A percentile compares a stretch with the other conserved stretches of the same genome.
Evolutionary conservation across 106 monocot genomes (phyloP).

Genomic region (Allium fistulosum): DNA sequence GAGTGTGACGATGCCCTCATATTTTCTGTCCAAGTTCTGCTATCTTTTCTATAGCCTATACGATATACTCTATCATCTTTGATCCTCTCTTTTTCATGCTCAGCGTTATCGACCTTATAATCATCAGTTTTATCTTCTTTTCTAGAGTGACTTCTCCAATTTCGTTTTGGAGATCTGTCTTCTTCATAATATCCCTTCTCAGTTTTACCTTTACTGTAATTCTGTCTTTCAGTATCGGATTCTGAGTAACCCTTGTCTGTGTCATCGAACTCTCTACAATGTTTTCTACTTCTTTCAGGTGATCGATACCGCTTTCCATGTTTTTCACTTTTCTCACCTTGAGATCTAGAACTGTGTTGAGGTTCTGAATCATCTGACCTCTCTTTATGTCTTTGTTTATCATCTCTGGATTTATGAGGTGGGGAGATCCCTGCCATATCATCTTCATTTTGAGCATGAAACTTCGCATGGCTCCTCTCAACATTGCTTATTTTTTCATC

Average conservation of each 20-base stretch:
- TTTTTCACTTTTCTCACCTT: slow-evolving; percentile 39
- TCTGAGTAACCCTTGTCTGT: slow-evolving; percentile 56
- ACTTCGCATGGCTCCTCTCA: slow-evolving; percentile 21
- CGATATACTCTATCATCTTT: slow-evolving; percentile 39
- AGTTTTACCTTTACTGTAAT: slow-evolving; percentile 27
- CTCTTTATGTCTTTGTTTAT: slow-evolving; percentile 31
- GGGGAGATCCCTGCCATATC: not conserved
- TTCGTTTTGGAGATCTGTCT: slow-evolving; percentile 45
- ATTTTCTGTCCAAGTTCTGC: slow-evolving; percentile 49
- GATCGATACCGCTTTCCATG: slow-evolving; percentile 38
- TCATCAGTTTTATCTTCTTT: slow-evolving; percentile 37
- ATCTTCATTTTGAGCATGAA: slow-evolving; percentile 30
- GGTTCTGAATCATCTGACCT: slow-evolving; percentile 34
- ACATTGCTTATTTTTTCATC: slow-evolving; percentile 12
- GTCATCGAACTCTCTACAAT: slow-evolving; percentile 60
- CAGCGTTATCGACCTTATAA: slow-evolving; percentile 27
- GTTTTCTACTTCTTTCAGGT: slow-evolving; percentile 41
- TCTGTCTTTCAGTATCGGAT: slow-evolving; percentile 62
- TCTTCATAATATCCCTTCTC: slow-evolving; percentile 37
- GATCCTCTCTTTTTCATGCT: slow-evolving; percentile 35
- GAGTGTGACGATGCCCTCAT: slow-evolving; percentile 32
- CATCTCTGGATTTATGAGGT: slow-evolving; percentile 29
- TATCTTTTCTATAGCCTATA: slow-evolving; percentile 61
- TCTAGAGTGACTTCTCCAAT: slow-evolving; percentile 59
- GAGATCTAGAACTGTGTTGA: slow-evolving; percentile 12